Evolutionary conservation across 768 basidiomycete species (phyloP).

Genomic region (Suillus variegatus): DNA sequence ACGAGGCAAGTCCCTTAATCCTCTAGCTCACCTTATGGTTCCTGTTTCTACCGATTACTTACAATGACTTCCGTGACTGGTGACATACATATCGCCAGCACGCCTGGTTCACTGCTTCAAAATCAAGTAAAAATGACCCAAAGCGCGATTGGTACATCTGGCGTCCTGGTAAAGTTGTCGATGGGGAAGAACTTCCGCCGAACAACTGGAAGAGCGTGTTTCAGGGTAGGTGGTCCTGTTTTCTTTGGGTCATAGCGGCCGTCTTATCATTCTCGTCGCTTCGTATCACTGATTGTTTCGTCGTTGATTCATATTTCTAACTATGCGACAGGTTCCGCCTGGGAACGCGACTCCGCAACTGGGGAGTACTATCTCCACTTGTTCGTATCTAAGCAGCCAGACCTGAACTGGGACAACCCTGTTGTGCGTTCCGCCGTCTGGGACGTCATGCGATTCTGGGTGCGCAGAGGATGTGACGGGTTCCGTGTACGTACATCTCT

Average conservation of each 20-base stretch:
- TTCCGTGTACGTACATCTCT: slow-evolving; percentile 54
- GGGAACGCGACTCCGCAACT: slow-evolving; percentile 67
- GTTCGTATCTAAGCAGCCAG: slow-evolving; percentile 67
- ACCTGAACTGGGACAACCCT: slow-evolving; percentile 77
- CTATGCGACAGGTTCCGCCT: slow-evolving; percentile 53
- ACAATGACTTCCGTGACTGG: slow-evolving; percentile 5
- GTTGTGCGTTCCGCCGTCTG: slow-evolving; percentile 58
- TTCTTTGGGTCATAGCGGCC: neutral
- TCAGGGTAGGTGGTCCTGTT: slow-evolving; percentile 45
- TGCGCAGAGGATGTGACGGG: slow-evolving; percentile 73
- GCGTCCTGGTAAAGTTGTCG: slow-evolving; percentile 57
- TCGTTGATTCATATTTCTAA: neutral
- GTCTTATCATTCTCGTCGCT: neutral
- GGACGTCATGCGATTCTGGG: slow-evolving; percentile 72
- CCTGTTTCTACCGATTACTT: slow-evolving; percentile 8
- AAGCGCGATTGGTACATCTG: slow-evolving; percentile 82
- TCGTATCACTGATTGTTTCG: neutral
- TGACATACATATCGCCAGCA: slow-evolving; percentile 43
- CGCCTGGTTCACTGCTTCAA: slow-evolving; percentile 68
- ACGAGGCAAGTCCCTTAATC: slow-evolving; percentile 44
- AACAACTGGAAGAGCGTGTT: slow-evolving; percentile 76
- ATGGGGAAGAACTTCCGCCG: slow-evolving; percentile 59
- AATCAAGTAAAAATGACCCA: slow-evolving; percentile 46
- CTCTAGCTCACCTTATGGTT: neutral
- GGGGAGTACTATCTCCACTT: slow-evolving; percentile 76